Evolutionary conservation across 2,329 filamentous ascomycete species (phyloP).

Genomic region (Pseudogymnoascus sp.): DNA sequence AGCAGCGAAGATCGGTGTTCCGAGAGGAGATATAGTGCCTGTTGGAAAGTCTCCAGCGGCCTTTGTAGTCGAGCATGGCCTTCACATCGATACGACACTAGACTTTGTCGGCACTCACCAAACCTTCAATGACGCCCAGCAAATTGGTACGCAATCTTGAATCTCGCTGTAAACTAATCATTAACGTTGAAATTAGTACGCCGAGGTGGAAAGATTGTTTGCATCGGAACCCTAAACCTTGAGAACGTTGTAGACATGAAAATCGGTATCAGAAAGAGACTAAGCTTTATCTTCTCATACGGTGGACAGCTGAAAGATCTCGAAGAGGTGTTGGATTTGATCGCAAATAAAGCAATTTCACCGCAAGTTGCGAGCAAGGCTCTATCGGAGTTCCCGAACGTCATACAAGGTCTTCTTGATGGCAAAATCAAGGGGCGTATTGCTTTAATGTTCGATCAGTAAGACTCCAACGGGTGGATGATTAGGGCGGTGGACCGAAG

Average conservation of each 20-base stretch:
- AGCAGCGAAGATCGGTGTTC: slow-evolving; percentile 29
- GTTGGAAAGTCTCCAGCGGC: slow-evolving; percentile 24
- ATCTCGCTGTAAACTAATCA: neutral
- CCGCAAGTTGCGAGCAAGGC: slow-evolving; percentile 30
- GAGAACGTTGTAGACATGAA: slow-evolving; percentile 38
- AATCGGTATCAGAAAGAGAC: slow-evolving; percentile 34
- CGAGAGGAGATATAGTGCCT: slow-evolving; percentile 27
- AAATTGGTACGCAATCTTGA: slow-evolving; percentile 26
- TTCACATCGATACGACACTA: slow-evolving; percentile 26
- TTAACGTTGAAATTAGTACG: slow-evolving; percentile 26
- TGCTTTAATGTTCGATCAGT: slow-evolving; percentile 1
- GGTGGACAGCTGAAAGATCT: slow-evolving; percentile 35
- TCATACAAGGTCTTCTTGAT: slow-evolving; percentile 29
- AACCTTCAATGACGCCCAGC: slow-evolving; percentile 32
- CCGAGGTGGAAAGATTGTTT: slow-evolving; percentile 32
- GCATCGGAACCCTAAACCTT: slow-evolving; percentile 33
- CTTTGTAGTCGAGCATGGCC: slow-evolving; percentile 24
- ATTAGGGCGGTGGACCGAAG: too few relatives aligned
- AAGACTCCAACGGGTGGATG: too few relatives aligned
- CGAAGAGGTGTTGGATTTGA: slow-evolving; percentile 30
- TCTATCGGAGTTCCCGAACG: slow-evolving; percentile 29
- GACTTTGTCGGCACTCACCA: slow-evolving; percentile 32
- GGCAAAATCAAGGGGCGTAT: slow-evolving; percentile 28
- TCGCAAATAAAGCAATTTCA: slow-evolving; percentile 28
- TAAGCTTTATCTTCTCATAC: slow-evolving; percentile 37